These are phyloP conservation scores for Cryptosporidium bovis DNA, from an alignment of 169 alveolate genomes.

Conservation along the genomic window DNA sequence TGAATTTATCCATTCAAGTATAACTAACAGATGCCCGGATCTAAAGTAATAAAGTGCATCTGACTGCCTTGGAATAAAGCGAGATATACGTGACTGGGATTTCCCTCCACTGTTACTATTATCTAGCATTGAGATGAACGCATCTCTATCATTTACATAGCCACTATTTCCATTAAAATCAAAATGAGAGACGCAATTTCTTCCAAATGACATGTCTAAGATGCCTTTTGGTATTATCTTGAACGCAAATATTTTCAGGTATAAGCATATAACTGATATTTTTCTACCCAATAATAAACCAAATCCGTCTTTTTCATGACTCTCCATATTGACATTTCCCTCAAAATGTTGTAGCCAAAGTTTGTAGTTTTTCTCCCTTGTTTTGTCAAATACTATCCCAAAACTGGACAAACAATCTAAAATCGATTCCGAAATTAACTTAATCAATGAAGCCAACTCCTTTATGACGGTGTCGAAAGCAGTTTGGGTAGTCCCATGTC, in stretches of 20 bases:
- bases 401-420: background rate
- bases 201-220: constrained; percentile 14
- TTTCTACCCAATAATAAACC: background rate
- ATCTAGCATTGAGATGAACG: constrained; percentile 5
- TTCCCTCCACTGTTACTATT: background rate
- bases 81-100: background rate
- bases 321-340: background rate
- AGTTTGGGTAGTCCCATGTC: constrained; percentile 9
- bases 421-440: constrained; percentile 1
- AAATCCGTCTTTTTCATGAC: background rate
- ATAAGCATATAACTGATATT: constrained; percentile 9
- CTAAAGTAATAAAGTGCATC: constrained; percentile 34
- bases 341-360: constrained; percentile 17
- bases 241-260: constrained; percentile 29
- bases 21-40: constrained; percentile 57
- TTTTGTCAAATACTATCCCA: constrained; percentile 18
- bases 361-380: background rate
- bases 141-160: constrained; percentile 8
- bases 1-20: constrained; percentile 50
- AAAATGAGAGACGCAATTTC: background rate
- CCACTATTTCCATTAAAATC: background rate
- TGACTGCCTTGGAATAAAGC: constrained; percentile 20
- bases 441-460: background rate
- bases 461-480: background rate
- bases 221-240: constrained; percentile 29